A percentile compares a stretch with the other conserved stretches of the same genome.
Conservation (phyloP, 768 basidiomycete species). For the Lactarius akahatsu region DNA sequence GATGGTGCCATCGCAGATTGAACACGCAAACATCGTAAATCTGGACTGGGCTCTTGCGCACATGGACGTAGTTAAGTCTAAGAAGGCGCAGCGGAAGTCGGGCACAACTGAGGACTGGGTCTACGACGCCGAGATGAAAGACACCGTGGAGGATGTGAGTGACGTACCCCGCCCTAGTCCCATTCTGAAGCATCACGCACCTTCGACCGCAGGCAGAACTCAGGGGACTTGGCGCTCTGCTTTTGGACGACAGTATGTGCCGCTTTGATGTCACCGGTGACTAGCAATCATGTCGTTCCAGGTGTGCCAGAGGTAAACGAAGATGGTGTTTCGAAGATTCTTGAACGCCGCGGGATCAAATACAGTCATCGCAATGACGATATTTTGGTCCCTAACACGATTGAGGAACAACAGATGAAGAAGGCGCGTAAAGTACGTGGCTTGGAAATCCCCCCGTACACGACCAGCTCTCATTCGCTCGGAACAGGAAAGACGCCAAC, state of each 20-base stretch:
- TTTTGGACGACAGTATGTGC: slow-evolving; percentile 36
- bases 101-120: slow-evolving; percentile 39
- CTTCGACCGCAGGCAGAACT: slow-evolving; percentile 41
- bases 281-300: slow-evolving; percentile 18
- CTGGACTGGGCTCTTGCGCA: slow-evolving; percentile 80
- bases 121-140: slow-evolving; percentile 46
- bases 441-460: not conserved
- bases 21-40: slow-evolving; percentile 68
- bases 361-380: slow-evolving; percentile 79
- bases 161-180: too few relatives aligned
- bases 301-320: slow-evolving; percentile 43
- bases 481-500: slow-evolving; percentile 31
- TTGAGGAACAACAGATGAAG: slow-evolving; percentile 64
- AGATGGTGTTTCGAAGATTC: slow-evolving; percentile 51
- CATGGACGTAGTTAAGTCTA: slow-evolving; percentile 44
- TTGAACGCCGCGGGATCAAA: slow-evolving; percentile 59
- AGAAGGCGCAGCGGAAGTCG: slow-evolving; percentile 36
- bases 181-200: not conserved
- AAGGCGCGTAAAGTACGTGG: slow-evolving; percentile 49
- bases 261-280: slow-evolving; percentile 32
- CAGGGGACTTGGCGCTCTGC: slow-evolving; percentile 57
- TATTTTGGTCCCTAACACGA: slow-evolving; percentile 61
- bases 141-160: slow-evolving; percentile 38
- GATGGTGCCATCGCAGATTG: slow-evolving; percentile 53
- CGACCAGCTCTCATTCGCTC: not conserved